A percentile compares a stretch with the other conserved stretches of the same genome.
phyloP scores from a whole-genome alignment of 2,329 filamentous ascomycete species.

The Cercospora citrullina region DNA sequence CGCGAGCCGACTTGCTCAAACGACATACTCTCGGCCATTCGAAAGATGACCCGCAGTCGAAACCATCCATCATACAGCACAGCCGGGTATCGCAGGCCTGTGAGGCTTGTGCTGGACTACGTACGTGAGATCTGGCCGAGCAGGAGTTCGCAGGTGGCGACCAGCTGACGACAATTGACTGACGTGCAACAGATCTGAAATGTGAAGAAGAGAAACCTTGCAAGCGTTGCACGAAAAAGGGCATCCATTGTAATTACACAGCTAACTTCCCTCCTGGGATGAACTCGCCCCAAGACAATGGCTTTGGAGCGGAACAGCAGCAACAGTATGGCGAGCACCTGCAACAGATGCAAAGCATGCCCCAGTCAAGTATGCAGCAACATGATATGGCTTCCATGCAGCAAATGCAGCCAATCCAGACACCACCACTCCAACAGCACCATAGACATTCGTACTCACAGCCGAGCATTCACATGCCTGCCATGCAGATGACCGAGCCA shows the following conservation, averaged over 20 bases:
- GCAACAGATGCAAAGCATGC: slow-evolving; percentile 22
- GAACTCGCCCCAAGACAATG: slow-evolving; percentile 23
- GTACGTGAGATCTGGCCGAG: background rate
- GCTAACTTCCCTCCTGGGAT: slow-evolving; percentile 28
- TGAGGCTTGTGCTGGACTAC: slow-evolving; percentile 53
- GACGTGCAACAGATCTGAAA: slow-evolving; percentile 43
- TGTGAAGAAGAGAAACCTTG: slow-evolving; percentile 58
- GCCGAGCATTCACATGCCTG: slow-evolving; percentile 21
- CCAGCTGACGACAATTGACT: background rate
- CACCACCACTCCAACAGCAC: slow-evolving; percentile 27
- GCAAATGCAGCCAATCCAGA: slow-evolving; percentile 30
- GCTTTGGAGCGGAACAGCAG: slow-evolving; percentile 30
- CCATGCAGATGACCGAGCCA: slow-evolving; percentile 30
- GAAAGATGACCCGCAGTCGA: slow-evolving; percentile 36
- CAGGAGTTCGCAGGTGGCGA: background rate
- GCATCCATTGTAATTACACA: slow-evolving; percentile 46
- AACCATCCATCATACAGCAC: slow-evolving; percentile 37
- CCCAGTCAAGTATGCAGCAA: slow-evolving; percentile 8
- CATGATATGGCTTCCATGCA: slow-evolving; percentile 23
- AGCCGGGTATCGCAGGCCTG: slow-evolving; percentile 53
- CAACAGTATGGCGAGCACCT: slow-evolving; percentile 22
- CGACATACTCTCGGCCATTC: slow-evolving; percentile 51
- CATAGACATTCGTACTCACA: slow-evolving; percentile 24
- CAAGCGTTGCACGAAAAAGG: slow-evolving; percentile 52
- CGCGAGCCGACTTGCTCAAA: slow-evolving; percentile 53